phyloP scores from a whole-genome alignment of 2,329 filamentous ascomycete genomes.

The Fusarium buxicola region DNA sequence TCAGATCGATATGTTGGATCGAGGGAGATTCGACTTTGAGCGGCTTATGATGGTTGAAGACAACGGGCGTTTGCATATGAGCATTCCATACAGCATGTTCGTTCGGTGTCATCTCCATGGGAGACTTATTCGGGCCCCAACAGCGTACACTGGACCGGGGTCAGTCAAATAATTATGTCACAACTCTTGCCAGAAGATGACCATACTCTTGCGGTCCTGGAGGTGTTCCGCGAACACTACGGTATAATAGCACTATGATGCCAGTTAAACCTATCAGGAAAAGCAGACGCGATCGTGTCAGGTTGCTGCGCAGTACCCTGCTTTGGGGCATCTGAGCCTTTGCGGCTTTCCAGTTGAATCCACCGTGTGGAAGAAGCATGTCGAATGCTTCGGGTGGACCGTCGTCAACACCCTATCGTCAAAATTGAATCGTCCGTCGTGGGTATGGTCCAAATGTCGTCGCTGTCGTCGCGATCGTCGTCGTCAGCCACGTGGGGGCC shows the following conservation, averaged over 20 bases:
- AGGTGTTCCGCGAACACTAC: constrained; percentile 82
- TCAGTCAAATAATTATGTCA: constrained; percentile 44
- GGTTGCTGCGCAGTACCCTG: constrained; percentile 74
- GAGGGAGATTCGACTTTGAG: constrained; percentile 84
- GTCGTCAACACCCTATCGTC: constrained; percentile 33
- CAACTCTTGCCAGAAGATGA: not conserved
- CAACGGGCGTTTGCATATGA: constrained; percentile 89
- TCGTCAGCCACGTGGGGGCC: constrained; percentile 23
- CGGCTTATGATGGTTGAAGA: constrained; percentile 95
- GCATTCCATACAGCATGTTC: constrained; percentile 91
- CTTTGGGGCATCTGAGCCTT: constrained; percentile 82
- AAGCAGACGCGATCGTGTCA: constrained; percentile 83
- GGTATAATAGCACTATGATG: constrained; percentile 86
- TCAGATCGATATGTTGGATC: constrained; percentile 86
- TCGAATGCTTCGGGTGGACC: constrained; percentile 49
- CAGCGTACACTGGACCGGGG: constrained; percentile 83
- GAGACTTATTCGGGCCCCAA: constrained; percentile 94
- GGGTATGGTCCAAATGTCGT: constrained; percentile 18
- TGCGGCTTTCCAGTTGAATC: constrained; percentile 92
- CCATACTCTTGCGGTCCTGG: constrained; percentile 89
- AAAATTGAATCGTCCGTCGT: constrained; percentile 21
- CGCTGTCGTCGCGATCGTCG: constrained; percentile 10
- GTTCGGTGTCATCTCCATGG: constrained; percentile 93
- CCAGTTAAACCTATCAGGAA: constrained; percentile 77
- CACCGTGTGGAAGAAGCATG: constrained; percentile 92